Evolutionary conservation across 495 filamentous ascomycete species (phyloP), one percentile per base, ranked within the genome.

Genomic region (Poronia punctata): DNA sequence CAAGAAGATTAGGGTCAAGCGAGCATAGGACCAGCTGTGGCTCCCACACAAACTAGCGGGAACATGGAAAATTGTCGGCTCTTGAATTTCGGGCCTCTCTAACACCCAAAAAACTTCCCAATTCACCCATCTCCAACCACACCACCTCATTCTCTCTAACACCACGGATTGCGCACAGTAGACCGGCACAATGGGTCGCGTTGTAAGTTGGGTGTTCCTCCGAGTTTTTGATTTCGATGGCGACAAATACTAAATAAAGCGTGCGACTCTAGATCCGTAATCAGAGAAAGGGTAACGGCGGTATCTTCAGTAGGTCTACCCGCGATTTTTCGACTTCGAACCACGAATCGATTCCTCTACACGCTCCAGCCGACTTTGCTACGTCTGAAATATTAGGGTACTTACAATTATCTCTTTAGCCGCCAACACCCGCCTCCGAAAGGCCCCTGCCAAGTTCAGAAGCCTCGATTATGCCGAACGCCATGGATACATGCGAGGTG

Each of bases 221-320:
- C 12, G 19, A 26, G 15, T 28, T n/a, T 14, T 21, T 2, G n/a
- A 20, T 27, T 10, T 7, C 28, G 33, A 19, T 17, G 42, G 26
- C n/a, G 37, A 37, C 20, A 28, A 26, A 49, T 43, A 37, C 45
- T 59, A 52, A 50, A 54, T n/a, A 32, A 5, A 22, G 15, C 14
- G n/a, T n/a, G 36, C 29, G 41, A 42, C 26, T 59, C 36, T 48
- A 70, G 66, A 97, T 97, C 70, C 83, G 86, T 70, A 94, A 93
- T 74, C 87, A 94, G 83, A 84, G 88, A 76, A 96, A 96, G 78
- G 88, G 92, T 71, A 82, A 87, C 74, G 92, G 92, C 70, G 85
- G 82, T 67, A 95, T 97, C 76, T 98, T 98, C 80, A 96, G 82
- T 86, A 80, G 67, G 81, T 77, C 53, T 40, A 31, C 39, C 43